Evolutionary conservation across 352 stramenopile species (phyloP), one percentile per base, ranked within the genome.

Genomic region (Nothophytophthora sp.): DNA sequence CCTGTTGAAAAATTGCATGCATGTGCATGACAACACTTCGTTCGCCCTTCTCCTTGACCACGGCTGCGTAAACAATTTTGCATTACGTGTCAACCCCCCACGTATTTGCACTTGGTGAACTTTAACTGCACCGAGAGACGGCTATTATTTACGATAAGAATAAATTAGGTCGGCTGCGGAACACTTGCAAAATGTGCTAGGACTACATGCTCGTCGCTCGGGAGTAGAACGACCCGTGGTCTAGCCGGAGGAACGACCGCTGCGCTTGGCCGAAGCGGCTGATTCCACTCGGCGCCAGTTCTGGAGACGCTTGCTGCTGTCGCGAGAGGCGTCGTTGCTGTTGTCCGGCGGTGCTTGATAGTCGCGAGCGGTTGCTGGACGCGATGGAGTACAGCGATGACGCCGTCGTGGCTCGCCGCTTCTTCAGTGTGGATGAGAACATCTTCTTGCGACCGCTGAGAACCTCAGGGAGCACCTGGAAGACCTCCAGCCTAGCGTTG

Each of bases 211-310:
- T 72, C 7, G 63, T 72, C 13, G 63, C 63, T 12, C 63, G 58
- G 20, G 67, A 63, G 58, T 76, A 76, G 43, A 76, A 76, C 18
- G 67, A 73, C 37, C 67, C 67, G 53, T 76, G 62, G 19, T 76
- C 67, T 15, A 67, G 41, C 15, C 67, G 62, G 41, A 72, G 45
- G 37, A 73, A 76, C 35, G 64, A 70, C 22, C 67, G 34, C 37
- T 72, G 67, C 1, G 63, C 62, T 15, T 53, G 63, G 5, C 44
- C 58, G 24, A 69, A 72, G 24, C 63, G 63, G 48, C 63, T 72
- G 12, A 72, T 18, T 34, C 50, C 55, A 13, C 53, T 39, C 44
- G 66, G 44, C n/a, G 48, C 37, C 23, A 50, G 60, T 3, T 16
- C 43, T 23, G 39, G 38, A 6, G 34, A 41, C 7, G 52, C 35